Percentiles rank a stretch among this genome's conserved stretches.
Evolutionary conservation across 2,329 filamentous ascomycete genomes (phyloP).

Genomic region (Fusarium tricinctum): DNA sequence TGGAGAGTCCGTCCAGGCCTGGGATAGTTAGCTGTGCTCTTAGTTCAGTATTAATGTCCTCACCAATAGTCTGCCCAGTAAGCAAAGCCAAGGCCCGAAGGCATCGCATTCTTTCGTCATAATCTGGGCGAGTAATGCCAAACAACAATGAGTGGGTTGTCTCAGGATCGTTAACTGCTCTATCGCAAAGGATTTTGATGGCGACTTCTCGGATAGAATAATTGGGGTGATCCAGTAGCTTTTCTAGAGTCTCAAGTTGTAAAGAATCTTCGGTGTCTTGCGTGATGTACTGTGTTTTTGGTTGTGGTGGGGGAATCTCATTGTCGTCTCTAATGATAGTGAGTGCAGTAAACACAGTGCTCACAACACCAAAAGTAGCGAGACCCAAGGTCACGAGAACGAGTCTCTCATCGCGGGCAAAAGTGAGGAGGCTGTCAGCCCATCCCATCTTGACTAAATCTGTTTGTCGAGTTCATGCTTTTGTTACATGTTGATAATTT

Average conservation of each 20-base stretch:
- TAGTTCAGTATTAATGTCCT: background rate
- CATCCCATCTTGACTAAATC: slow-evolving; percentile 57
- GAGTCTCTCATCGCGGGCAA: slow-evolving; percentile 65
- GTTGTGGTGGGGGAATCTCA: slow-evolving; percentile 73
- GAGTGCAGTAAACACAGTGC: slow-evolving; percentile 71
- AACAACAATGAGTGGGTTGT: slow-evolving; percentile 66
- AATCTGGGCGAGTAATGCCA: slow-evolving; percentile 71
- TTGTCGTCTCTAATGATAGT: slow-evolving; percentile 73
- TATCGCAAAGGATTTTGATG: slow-evolving; percentile 69
- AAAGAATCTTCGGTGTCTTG: slow-evolving; percentile 82
- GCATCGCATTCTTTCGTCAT: slow-evolving; percentile 70
- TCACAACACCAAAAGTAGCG: slow-evolving; percentile 70
- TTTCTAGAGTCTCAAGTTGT: slow-evolving; percentile 74
- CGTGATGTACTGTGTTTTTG: slow-evolving; percentile 79
- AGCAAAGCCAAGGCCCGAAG: slow-evolving; percentile 70
- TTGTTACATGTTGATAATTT: slow-evolving; percentile 3
- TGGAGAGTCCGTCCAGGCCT: slow-evolving; percentile 58
- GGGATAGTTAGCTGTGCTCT: slow-evolving; percentile 36
- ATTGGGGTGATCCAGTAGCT: slow-evolving; percentile 78
- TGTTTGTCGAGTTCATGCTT: slow-evolving; percentile 38
- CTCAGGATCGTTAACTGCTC: slow-evolving; percentile 70
- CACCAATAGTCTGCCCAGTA: slow-evolving; percentile 58
- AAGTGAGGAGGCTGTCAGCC: slow-evolving; percentile 47
- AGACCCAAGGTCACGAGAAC: slow-evolving; percentile 68
- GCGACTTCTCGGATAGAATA: slow-evolving; percentile 79